These are phyloP conservation scores for Medakamo hakoo DNA, from an alignment of 139 green algal species.

Conservation along the genomic window DNA sequence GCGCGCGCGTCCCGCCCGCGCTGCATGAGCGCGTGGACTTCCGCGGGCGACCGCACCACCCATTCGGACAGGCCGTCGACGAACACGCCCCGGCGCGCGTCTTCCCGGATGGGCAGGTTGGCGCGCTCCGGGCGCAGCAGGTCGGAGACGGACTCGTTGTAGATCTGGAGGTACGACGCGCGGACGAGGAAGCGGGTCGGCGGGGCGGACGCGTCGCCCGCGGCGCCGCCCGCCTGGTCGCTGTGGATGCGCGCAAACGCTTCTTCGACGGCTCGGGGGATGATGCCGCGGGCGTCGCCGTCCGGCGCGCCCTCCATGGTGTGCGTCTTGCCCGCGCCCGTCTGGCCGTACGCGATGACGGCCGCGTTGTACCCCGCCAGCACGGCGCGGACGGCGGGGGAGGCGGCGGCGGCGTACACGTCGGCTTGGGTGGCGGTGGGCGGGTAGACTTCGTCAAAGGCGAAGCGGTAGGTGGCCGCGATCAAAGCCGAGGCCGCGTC, in stretches of 20 bases:
- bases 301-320: slow-evolving; percentile 69
- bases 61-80: slow-evolving; percentile 85
- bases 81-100: slow-evolving; percentile 68
- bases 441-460: slow-evolving; percentile 83
- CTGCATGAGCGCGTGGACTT: slow-evolving; percentile 81
- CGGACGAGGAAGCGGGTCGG: slow-evolving; percentile 95
- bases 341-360: slow-evolving; percentile 86
- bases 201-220: slow-evolving; percentile 22
- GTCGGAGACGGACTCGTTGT: slow-evolving; percentile 92
- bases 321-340: slow-evolving; percentile 69
- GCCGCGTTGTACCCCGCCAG: slow-evolving; percentile 73
- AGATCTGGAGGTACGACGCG: slow-evolving; percentile 91
- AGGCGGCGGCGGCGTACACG: slow-evolving; percentile 62
- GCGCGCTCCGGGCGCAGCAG: slow-evolving; percentile 76
- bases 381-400: slow-evolving; percentile 51
- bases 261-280: slow-evolving; percentile 84
- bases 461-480: slow-evolving; percentile 49
- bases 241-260: slow-evolving; percentile 81
- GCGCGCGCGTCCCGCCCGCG: slow-evolving; percentile 51
- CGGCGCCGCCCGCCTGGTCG: slow-evolving; percentile 26
- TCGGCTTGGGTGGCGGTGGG: slow-evolving; percentile 52
- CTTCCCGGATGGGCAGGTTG: slow-evolving; percentile 75
- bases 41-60: slow-evolving; percentile 66
- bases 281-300: slow-evolving; percentile 59
- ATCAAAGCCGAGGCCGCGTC: background rate